phyloP scores from a whole-genome alignment of 106 monocot species.

The Dendrobium nobile region DNA sequence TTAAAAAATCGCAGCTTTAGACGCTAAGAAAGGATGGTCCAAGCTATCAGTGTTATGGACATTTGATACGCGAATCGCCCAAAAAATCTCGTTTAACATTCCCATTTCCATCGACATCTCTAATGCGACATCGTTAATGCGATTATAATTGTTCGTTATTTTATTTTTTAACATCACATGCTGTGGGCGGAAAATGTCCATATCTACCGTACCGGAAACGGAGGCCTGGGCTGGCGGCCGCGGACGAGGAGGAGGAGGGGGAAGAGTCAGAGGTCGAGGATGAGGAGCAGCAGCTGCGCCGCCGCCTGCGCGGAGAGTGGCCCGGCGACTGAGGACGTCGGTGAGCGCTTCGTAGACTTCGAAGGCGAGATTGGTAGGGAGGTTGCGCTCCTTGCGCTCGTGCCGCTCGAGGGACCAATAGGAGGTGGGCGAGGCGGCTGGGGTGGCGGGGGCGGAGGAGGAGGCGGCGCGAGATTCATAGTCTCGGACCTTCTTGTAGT shows the following conservation, averaged over 20 bases:
- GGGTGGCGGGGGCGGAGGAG: background rate
- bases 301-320: constrained; percentile 19
- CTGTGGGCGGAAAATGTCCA: too few relatives aligned
- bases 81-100: too few relatives aligned
- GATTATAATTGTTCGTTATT: too few relatives aligned
- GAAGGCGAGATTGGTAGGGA: constrained; percentile 67
- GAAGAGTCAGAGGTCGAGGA: constrained; percentile 10
- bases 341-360: constrained; percentile 76
- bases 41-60: background rate
- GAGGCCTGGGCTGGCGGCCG: constrained; percentile 9
- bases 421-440: background rate
- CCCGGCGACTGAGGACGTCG: constrained; percentile 61
- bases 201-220: background rate
- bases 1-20: background rate
- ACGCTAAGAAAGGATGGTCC: background rate
- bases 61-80: too few relatives aligned
- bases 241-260: background rate
- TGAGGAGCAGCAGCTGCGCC: too few relatives aligned
- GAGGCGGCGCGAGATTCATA: constrained; percentile 18
- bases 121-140: too few relatives aligned
- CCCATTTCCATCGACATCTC: too few relatives aligned
- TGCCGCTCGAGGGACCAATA: constrained; percentile 59
- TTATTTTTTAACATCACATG: too few relatives aligned
- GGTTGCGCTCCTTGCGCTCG: constrained; percentile 21
- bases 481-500: constrained; percentile 66